These are phyloP conservation scores for Trichoderma gamsii DNA, from an alignment of 495 filamentous ascomycete species.

Conservation along the genomic window DNA sequence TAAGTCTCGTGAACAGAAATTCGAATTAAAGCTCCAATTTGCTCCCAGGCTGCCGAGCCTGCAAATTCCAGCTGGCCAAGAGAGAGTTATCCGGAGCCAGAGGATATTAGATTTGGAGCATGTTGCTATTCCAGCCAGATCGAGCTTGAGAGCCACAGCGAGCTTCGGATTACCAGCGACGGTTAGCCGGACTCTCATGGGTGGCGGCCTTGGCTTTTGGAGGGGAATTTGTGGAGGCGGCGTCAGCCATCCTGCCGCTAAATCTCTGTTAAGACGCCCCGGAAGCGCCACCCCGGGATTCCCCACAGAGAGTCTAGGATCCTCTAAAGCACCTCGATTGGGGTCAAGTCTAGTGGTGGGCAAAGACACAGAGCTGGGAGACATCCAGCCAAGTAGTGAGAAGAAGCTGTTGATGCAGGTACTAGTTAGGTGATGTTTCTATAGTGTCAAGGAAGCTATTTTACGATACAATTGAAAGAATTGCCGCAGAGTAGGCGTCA, in stretches of 20 bases:
- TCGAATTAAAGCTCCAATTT: neutral
- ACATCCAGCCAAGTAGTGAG: too few relatives aligned
- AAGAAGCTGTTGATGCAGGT: neutral
- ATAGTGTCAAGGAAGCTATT: neutral
- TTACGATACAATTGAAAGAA: neutral
- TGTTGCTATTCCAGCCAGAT: neutral
- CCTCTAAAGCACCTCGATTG: neutral
- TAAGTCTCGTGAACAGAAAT: neutral
- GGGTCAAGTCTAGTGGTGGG: neutral
- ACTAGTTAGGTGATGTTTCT: neutral
- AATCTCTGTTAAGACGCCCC: neutral
- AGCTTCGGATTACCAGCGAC: constrained; percentile 8
- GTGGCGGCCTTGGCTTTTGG: neutral
- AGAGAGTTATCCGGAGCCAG: constrained; percentile 1
- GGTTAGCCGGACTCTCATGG: neutral
- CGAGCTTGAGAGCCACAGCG: constrained; percentile 4
- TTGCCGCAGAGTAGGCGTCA: neutral
- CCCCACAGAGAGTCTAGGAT: neutral
- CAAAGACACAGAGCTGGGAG: too few relatives aligned
- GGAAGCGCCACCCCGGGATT: neutral
- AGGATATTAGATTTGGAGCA: neutral
- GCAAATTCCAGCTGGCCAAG: neutral
- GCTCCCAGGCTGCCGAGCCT: neutral
- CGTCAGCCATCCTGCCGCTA: constrained; percentile 4
- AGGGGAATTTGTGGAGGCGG: neutral